Percentiles rank a stretch among this genome's conserved stretches.
Conservation (phyloP, 257 asterid species). For the Cynanchum wilfordii region DNA sequence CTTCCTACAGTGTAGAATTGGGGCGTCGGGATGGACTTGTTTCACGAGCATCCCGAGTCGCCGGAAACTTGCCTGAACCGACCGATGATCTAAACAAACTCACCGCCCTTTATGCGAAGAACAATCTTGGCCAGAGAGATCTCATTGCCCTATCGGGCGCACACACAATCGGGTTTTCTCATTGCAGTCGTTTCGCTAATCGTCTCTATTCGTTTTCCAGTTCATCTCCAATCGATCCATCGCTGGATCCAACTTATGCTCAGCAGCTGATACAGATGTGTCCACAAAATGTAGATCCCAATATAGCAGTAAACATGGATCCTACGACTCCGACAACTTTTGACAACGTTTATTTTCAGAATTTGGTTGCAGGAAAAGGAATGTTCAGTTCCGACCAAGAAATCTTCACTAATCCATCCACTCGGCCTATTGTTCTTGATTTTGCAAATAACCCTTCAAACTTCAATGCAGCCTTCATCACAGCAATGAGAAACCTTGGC, state of each 20-base stretch:
- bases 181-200: constrained; percentile 58
- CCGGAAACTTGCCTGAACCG: constrained; percentile 58
- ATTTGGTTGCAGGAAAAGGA: constrained; percentile 59
- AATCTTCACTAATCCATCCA: constrained; percentile 43
- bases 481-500: constrained; percentile 70
- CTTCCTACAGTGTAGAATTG: constrained; percentile 48
- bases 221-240: constrained; percentile 51
- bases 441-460: constrained; percentile 44
- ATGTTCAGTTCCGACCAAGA: constrained; percentile 70
- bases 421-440: constrained; percentile 37
- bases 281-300: constrained; percentile 49
- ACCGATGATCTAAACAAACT: constrained; percentile 36
- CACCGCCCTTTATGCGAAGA: constrained; percentile 36
- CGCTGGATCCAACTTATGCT: constrained; percentile 51
- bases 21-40: constrained; percentile 68
- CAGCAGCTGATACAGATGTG: constrained; percentile 50
- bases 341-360: constrained; percentile 56
- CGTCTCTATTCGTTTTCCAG: constrained; percentile 51
- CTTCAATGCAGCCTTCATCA: constrained; percentile 44
- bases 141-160: constrained; percentile 67
- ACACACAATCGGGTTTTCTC: constrained; percentile 73
- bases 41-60: constrained; percentile 50
- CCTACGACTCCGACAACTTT: constrained; percentile 50
- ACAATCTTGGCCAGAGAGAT: constrained; percentile 47
- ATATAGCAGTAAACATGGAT: constrained; percentile 47